Base-by-base conservation (phyloP, 768 basidiomycete genomes). In the Mycena belliarum region DNA sequence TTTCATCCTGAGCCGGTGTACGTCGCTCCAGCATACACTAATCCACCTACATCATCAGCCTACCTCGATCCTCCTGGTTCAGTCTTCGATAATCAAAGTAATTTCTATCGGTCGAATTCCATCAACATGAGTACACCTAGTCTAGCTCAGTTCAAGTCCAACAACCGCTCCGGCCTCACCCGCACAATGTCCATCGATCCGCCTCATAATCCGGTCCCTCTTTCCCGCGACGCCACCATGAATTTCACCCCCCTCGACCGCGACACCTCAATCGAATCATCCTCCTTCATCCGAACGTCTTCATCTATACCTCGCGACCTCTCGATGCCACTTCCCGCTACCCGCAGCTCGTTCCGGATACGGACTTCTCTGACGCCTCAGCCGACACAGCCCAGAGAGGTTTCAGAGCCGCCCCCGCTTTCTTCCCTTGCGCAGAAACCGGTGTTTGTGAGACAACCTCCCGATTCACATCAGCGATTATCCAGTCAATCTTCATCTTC, bases 181-280 rank as follows among this genome's bases (percentile, higher is more conserved):
- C 84, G 88, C 48, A 89, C 87, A 26, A 87, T 88, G 84, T 88
- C 88, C 43, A 83, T 88, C 68, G 89, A 91, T 70, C 88, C 87
- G 6, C 82, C 84, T 12, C 69, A 67, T 15, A 63, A 63, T 21
- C 65, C 73, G 16, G 59, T 64, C 18, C 65, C 73, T 33, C 68
- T 77, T 14, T 73, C 79, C 57, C 75, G 71, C 68, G 75, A 71
- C 68, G 75, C 45, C 40, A 78, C 84, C 67, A 80, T 81, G 75
- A 70, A 67, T 54, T 63, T 68, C 35, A 49, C 59, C 5, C 65
- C 73, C 29, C 63, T 74, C n/a, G 73, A 77, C 55, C 71, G 70
- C 70, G 80, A 76, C 70, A 76, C 71, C 63, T 70, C 73, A 42
- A 72, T 78, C 66, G 75, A 75, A 49, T 56, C 70, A 14, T 63